A percentile compares a stretch with the other conserved stretches of the same genome.
These are phyloP conservation scores for Paramecium pentaurelia DNA, from an alignment of 73 alveolate genomes.

Conservation along the genomic window DNA sequence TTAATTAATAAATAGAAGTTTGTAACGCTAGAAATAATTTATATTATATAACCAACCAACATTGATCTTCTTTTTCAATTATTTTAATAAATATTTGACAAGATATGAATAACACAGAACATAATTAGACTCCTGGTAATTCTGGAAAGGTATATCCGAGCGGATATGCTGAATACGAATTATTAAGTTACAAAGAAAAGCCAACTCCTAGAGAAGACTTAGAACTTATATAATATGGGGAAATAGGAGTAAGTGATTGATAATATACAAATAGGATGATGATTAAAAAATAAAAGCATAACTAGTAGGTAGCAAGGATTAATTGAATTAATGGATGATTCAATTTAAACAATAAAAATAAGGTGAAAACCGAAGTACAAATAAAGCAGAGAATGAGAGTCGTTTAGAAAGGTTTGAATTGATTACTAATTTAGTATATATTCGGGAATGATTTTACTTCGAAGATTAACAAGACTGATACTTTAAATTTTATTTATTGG, in stretches of 20 bases:
- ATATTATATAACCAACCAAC: neutral
- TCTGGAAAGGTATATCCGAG: neutral
- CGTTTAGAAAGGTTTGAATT: neutral
- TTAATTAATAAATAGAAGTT: neutral
- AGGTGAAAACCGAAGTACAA: neutral
- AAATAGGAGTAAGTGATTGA: neutral
- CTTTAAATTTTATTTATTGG: neutral
- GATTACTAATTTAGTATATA: neutral
- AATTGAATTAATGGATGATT: slow-evolving; percentile 1
- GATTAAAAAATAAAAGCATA: neutral
- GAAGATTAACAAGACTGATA: slow-evolving; percentile 1
- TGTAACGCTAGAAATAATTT: neutral
- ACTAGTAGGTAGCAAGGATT: neutral
- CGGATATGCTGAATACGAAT: neutral
- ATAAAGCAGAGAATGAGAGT: neutral
- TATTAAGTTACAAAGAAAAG: neutral
- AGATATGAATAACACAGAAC: neutral
- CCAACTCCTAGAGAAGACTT: neutral
- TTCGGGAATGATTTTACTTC: neutral
- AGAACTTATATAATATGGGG: neutral
- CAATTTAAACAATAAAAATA: neutral
- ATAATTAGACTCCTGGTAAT: neutral
- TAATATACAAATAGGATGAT: neutral
- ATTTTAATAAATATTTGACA: neutral
- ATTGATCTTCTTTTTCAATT: neutral